Conservation (phyloP, 2,329 filamentous ascomycete genomes). For the Ophiostoma piceae region DNA sequence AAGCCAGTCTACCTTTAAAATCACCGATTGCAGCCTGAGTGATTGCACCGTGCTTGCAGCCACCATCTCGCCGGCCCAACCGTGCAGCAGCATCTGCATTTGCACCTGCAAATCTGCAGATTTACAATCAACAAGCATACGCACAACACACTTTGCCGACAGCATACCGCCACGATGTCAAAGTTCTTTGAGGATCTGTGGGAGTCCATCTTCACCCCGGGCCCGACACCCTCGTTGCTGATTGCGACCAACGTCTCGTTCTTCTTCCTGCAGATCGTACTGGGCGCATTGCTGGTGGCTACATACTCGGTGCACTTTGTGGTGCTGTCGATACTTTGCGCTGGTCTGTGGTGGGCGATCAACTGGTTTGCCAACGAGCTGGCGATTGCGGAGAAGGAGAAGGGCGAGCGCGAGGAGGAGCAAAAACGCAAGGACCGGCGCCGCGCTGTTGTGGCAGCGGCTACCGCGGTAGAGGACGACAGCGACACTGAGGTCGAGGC, state of each 20-base stretch:
- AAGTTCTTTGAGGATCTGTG: slow-evolving; percentile 70
- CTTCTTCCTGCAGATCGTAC: slow-evolving; percentile 72
- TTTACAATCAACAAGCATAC: not conserved
- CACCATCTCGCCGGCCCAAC: not conserved
- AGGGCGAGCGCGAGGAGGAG: slow-evolving; percentile 37
- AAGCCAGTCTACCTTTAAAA: not conserved
- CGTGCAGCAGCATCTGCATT: not conserved
- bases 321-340: slow-evolving; percentile 72
- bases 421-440: slow-evolving; percentile 21
- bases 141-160: not conserved
- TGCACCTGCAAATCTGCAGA: not conserved
- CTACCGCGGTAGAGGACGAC: slow-evolving; percentile 34
- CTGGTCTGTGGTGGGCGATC: slow-evolving; percentile 82
- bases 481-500: slow-evolving; percentile 43
- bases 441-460: slow-evolving; percentile 27
- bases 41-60: not conserved
- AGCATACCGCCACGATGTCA: slow-evolving; percentile 42
- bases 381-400: slow-evolving; percentile 38
- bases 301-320: slow-evolving; percentile 88
- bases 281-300: slow-evolving; percentile 67
- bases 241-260: slow-evolving; percentile 88
- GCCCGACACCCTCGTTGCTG: slow-evolving; percentile 80
- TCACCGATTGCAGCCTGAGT: not conserved
- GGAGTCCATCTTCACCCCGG: slow-evolving; percentile 89
- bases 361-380: slow-evolving; percentile 89